Percentiles rank a stretch among this genome's conserved stretches.
Conservation (phyloP, 192 early-diverging fungal genomes). For the Lobosporangium transversale region DNA sequence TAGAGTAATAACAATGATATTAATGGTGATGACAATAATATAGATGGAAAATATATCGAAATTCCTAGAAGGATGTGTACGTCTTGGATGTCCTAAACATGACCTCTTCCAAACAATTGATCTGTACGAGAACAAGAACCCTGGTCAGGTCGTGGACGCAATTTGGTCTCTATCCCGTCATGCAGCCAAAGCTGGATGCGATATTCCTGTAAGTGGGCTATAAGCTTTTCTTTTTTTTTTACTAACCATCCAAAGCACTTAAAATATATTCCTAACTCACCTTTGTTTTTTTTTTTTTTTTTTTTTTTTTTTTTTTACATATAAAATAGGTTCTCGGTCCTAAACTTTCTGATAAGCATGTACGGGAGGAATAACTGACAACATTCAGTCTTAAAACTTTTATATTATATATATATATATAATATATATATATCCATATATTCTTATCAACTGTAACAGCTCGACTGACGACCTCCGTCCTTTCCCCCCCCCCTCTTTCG, state of each 20-base stretch:
- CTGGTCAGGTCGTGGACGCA: slow-evolving; percentile 73
- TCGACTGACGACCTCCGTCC: not conserved
- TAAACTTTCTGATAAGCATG: slow-evolving; percentile 74
- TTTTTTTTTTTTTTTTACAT: too few species aligned
- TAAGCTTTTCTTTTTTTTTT: not conserved
- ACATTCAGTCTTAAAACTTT: too few species aligned
- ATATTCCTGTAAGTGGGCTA: slow-evolving; percentile 42
- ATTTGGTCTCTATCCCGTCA: slow-evolving; percentile 78
- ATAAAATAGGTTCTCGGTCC: slow-evolving; percentile 71
- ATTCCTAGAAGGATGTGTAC: slow-evolving; percentile 67
- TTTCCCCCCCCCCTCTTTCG: too few species aligned
- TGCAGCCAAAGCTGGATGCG: slow-evolving; percentile 69
- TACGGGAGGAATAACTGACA: slow-evolving; percentile 4
- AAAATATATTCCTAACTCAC: not conserved
- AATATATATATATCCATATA: not conserved
- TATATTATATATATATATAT: not conserved
- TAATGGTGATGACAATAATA: not conserved
- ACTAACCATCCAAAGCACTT: not conserved
- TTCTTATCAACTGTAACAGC: not conserved
- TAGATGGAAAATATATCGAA: slow-evolving; percentile 86
- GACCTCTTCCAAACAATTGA: slow-evolving; percentile 87
- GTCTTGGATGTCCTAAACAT: slow-evolving; percentile 73
- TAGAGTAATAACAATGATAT: too few species aligned
- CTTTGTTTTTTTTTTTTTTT: not conserved
- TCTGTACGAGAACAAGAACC: slow-evolving; percentile 79